These are phyloP conservation scores for Plasmopara muralis DNA, from an alignment of 352 stramenopile species.

Conservation along the genomic window DNA sequence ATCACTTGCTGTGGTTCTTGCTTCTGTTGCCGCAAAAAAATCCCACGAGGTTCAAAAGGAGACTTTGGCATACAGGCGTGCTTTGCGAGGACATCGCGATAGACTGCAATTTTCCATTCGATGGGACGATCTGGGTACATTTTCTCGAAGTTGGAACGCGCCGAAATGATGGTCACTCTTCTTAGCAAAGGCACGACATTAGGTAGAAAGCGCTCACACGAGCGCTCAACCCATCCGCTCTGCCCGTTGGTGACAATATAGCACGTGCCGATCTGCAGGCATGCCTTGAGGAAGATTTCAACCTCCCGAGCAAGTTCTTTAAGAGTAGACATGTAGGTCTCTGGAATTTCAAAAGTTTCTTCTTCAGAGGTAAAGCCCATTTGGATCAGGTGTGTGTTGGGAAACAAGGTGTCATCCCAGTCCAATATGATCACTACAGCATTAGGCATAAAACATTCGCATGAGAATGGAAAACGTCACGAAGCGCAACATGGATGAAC, in stretches of 20 bases:
- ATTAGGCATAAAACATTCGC: slow-evolving; percentile 2
- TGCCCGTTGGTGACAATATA: slow-evolving; percentile 71
- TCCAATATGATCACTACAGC: slow-evolving; percentile 63
- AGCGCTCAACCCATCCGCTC: slow-evolving; percentile 65
- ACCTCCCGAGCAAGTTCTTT: slow-evolving; percentile 31
- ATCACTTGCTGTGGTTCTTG: slow-evolving; percentile 50
- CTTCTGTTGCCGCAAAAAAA: slow-evolving; percentile 23
- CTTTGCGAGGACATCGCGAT: slow-evolving; percentile 47
- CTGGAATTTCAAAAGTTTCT: slow-evolving; percentile 30
- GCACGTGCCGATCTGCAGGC: slow-evolving; percentile 37
- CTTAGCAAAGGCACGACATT: slow-evolving; percentile 45
- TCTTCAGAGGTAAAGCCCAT: slow-evolving; percentile 59
- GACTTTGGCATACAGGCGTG: slow-evolving; percentile 18
- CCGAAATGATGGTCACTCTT: slow-evolving; percentile 58
- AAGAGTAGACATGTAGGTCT: slow-evolving; percentile 27
- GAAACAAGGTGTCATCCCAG: slow-evolving; percentile 78
- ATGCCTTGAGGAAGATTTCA: slow-evolving; percentile 42
- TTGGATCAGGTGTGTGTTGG: slow-evolving; percentile 60
- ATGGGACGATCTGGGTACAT: slow-evolving; percentile 50
- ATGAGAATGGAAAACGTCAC: not conserved
- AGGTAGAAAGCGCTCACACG: slow-evolving; percentile 65
- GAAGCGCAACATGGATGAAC: slow-evolving; percentile 3
- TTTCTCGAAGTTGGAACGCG: slow-evolving; percentile 53
- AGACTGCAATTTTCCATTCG: slow-evolving; percentile 78
- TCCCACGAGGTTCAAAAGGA: slow-evolving; percentile 14